These are phyloP conservation scores for Umbelopsis sp. DNA, from an alignment of 192 early-diverging fungal genomes.

Conservation along the genomic window DNA sequence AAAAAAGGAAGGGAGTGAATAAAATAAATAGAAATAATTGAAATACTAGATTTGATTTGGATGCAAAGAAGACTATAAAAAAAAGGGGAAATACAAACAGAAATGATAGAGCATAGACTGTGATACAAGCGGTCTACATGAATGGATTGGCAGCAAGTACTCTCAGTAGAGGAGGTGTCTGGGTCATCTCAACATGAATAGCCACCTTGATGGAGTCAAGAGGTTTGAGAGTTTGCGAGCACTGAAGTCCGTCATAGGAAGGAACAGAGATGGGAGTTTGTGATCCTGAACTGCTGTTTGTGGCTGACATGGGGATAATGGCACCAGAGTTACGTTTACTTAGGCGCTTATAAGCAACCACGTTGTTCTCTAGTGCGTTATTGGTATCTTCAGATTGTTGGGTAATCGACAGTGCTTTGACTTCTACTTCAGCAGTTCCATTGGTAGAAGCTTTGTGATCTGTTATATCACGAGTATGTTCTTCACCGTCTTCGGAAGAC, in stretches of 20 bases:
- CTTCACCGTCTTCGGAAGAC: slow-evolving; percentile 27
- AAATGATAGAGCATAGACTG: no score
- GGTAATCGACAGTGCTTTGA: slow-evolving; percentile 2
- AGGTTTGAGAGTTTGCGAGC: slow-evolving; percentile 48
- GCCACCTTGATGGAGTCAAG: slow-evolving; percentile 50
- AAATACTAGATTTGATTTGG: no score
- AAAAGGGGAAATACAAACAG: no score
- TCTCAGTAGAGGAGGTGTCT: slow-evolving; percentile 59
- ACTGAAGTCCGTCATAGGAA: slow-evolving; percentile 19
- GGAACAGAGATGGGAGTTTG: slow-evolving; percentile 5
- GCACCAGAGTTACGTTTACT: slow-evolving; percentile 17
- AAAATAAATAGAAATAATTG: neutral
- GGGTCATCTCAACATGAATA: slow-evolving; percentile 52
- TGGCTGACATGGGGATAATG: slow-evolving; percentile 1
- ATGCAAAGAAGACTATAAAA: neutral
- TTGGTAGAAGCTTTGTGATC: neutral
- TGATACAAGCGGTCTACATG: slow-evolving; percentile 19
- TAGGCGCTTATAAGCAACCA: slow-evolving; percentile 13
- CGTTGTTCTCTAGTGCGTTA: neutral
- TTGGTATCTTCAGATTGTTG: neutral
- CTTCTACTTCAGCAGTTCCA: slow-evolving; percentile 12
- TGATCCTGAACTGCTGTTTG: neutral
- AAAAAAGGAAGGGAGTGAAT: neutral
- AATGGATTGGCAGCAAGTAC: slow-evolving; percentile 59
- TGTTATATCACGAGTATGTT: neutral